Base-by-base conservation (phyloP, 129 eudicot species). In the Lactuca sativa region DNA sequence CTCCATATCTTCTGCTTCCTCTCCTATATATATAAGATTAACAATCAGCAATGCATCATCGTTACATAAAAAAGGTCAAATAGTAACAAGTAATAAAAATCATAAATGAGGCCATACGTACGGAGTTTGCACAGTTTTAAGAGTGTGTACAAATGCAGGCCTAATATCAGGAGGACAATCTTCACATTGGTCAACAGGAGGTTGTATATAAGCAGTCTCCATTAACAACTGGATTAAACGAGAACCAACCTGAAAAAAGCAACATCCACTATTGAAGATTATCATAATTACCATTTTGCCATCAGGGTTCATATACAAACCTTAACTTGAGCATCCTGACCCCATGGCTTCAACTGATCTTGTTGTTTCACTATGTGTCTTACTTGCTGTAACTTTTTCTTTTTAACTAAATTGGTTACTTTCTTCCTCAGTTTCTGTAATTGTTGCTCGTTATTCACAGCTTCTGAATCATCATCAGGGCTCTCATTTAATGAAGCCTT, bases 191-290 rank as follows among this genome's bases (percentile, higher is more conserved):
- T 83, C 88, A 71, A 76, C 82, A 47, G 96, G 91, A 74, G 98
- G 96, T 65, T 86, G 96, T 78, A 92, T 92, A 74, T 84, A 89
- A 52, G 98, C 98, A 37, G 96, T 89, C 83, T 92, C 89, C 54
- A 79, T 79, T 41, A 92, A 80, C 69, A 92, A 67, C 83, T 92
- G 90, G 67, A 92, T 89, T 80, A 92, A 77, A 66, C 92, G 95
- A 80, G 85, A 77, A 44, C 98, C 98, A 64, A 92, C 95, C 97
- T 91, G 79, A 25, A 25, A 25, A 25, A 0, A 25, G 30, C 30
- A 25, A 25, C 30, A 25, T 25, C 38, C 5, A 3, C 7, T 2
- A 8, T 56, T 40, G 9, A 61, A 55, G 11, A 15, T 16, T 8
- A 40, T 31, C 15, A 57, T 4, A 9, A 11, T n/a, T 41, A 5